Base-by-base conservation (phyloP, 192 early-diverging fungal genomes). In the Mortierella alpina region DNA sequence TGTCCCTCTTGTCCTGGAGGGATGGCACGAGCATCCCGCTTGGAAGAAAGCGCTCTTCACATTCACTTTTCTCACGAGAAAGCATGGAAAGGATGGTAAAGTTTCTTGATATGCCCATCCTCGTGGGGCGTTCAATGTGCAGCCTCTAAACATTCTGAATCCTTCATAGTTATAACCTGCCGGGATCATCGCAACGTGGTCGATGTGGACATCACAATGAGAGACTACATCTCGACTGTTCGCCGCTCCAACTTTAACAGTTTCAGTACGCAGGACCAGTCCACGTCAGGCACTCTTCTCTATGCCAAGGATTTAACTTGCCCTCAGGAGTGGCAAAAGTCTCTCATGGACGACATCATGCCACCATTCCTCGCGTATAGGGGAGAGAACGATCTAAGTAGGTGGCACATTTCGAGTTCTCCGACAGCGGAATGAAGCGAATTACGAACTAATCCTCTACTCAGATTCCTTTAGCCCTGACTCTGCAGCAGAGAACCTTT, bases 221-320 rank as follows among this genome's bases (percentile, higher is more conserved):
- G 20, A 1, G 70, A 80, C 1, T 80, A 80, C 53, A 80, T 80
- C 22, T 23, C n/a, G n/a, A n/a, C n/a, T n/a, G n/a, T n/a, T n/a
- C n/a, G n/a, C n/a, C n/a, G n/a, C n/a, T n/a, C n/a, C n/a, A n/a
- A n/a, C n/a, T n/a, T n/a, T n/a, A n/a, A n/a, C n/a, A n/a, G n/a
- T n/a, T n/a, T n/a, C n/a, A n/a, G n/a, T n/a, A n/a, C n/a, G n/a
- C n/a, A n/a, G n/a, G 42, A 40, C n/a, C 40, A 40, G 64, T 67
- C 17, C 77, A 80, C 23, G 18, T 51, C n/a, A 18, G 46, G 22
- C 5, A 48, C 64, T 20, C 59, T 72, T 14, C 41, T 68, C 40
- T 80, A 80, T n/a, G 77, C 77, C 17, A 80, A 80, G 49, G 77
- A 80, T 41, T 22, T 80, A 17, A 72, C 70, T 4, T 80, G 77